phyloP scores from a whole-genome alignment of 2,329 filamentous ascomycete species.

The Cryphonectria nitschkei region DNA sequence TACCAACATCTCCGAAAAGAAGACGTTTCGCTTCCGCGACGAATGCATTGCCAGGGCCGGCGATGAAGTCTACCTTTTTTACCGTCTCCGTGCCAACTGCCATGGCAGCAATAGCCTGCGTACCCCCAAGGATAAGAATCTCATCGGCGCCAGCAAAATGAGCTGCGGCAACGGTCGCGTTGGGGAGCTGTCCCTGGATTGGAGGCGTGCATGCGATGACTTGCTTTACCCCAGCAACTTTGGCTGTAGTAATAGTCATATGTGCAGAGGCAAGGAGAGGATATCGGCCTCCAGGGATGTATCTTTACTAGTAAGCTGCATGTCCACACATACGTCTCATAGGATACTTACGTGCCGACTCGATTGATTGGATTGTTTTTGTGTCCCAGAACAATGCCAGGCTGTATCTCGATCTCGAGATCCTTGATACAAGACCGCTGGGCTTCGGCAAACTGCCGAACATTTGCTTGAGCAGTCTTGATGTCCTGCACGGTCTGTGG shows the following conservation, averaged over 20 bases:
- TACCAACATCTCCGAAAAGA: conserved; percentile 57
- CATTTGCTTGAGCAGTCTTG: conserved; percentile 51
- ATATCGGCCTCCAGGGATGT: conserved; percentile 57
- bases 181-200: conserved; percentile 50
- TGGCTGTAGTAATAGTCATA: conserved; percentile 60
- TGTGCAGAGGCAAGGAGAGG: conserved; percentile 57
- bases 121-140: conserved; percentile 55
- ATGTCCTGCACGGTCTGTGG: conserved; percentile 46
- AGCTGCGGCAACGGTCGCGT: conserved; percentile 54
- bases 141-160: conserved; percentile 53
- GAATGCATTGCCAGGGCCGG: conserved; percentile 58
- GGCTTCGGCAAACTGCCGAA: conserved; percentile 52
- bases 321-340: neutral
- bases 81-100: conserved; percentile 53
- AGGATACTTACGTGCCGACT: conserved; percentile 44
- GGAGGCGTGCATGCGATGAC: conserved; percentile 57
- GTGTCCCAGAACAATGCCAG: conserved; percentile 55
- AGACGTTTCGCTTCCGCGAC: conserved; percentile 59
- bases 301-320: conserved; percentile 31
- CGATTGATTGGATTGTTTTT: conserved; percentile 51
- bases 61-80: conserved; percentile 54
- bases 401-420: conserved; percentile 55
- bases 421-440: conserved; percentile 50
- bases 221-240: conserved; percentile 54
- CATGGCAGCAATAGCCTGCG: conserved; percentile 58